Percentiles rank a stretch among this genome's conserved stretches.
phyloP scores from a whole-genome alignment of 768 basidiomycete genomes.

The Naematelia aurantialba region DNA sequence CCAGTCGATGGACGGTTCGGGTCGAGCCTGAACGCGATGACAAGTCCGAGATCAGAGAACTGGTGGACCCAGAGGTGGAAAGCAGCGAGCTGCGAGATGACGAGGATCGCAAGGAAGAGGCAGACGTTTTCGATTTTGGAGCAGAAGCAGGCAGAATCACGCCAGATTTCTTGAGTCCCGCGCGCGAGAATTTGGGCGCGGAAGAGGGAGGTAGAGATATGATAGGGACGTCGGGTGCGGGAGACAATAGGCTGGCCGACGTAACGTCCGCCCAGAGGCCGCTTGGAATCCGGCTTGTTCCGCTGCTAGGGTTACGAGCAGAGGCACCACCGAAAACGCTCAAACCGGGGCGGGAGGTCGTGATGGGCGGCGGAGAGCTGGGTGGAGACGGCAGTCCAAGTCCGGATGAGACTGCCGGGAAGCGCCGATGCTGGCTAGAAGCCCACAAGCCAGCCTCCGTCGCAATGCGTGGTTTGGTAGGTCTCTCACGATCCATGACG shows the following conservation, averaged over 20 bases:
- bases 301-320: not conserved
- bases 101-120: not conserved
- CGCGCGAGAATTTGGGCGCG: constrained; percentile 44
- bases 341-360: not conserved
- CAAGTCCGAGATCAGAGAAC: not conserved
- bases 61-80: not conserved
- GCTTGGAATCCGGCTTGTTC: not conserved
- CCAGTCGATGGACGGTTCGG: constrained; percentile 15
- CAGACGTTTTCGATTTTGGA: constrained; percentile 4
- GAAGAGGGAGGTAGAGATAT: constrained; percentile 4
- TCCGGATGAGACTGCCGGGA: not conserved
- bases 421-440: constrained; percentile 14
- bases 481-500: constrained; percentile 28
- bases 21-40: constrained; percentile 8
- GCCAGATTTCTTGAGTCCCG: constrained; percentile 34
- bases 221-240: not conserved
- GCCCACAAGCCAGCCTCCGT: constrained; percentile 17
- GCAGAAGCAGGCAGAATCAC: constrained; percentile 38
- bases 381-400: constrained; percentile 22
- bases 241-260: constrained; percentile 10
- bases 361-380: constrained; percentile 19
- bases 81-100: constrained; percentile 1
- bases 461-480: constrained; percentile 6
- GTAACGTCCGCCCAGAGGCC: constrained; percentile 14
- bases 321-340: not conserved